Base-by-base conservation (phyloP, 176 grass and related monocot species). In the Carex myosuroides region DNA sequence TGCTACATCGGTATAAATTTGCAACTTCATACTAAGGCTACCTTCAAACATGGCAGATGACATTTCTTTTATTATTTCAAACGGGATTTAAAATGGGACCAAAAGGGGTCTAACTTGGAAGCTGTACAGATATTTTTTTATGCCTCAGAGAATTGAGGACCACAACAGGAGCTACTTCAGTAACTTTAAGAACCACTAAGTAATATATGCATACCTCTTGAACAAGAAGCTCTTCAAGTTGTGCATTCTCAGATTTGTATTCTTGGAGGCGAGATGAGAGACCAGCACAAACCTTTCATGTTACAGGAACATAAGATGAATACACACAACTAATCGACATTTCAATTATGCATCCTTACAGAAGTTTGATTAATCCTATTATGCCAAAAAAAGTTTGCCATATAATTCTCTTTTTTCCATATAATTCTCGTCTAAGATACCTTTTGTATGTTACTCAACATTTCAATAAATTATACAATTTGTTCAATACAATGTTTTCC, bases 211-310 rank as follows among this genome's bases (percentile, higher is more conserved):
- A 20, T 83, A 99, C 96, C 93, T 99, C 91, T 80, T 93, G 91
- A 89, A 93, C 85, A 66, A 99, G 91, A 86, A 99, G 93, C 85
- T 99, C 96, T 81, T 99, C 96, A 35, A 99, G 90, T 64, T 99
- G 96, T 58, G 93, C 85, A 80, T 99, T 99, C 87, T 99, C 96
- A 63, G 96, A 93, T 88, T 95, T 99, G 78, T 99, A 99, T 70
- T 99, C 96, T 90, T 99, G 96, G 83, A 99, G 93, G 32, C 93
- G 96, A 64, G 93, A 90, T n/a, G 93, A 95, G 70, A 99, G 93
- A 87, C 96, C 96, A 84, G 93, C 90, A 64, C 96, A 99, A 69
- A 99, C 89, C 96, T 99, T 59, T 88, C 56, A 60, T 16, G 50
- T 64, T 88, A 76, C 67, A 90, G 86, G 50, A 90, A 71, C 41